Evolutionary conservation across 768 basidiomycete genomes (phyloP), one percentile per base, ranked within the genome.

Genomic region (Russula virescens): DNA sequence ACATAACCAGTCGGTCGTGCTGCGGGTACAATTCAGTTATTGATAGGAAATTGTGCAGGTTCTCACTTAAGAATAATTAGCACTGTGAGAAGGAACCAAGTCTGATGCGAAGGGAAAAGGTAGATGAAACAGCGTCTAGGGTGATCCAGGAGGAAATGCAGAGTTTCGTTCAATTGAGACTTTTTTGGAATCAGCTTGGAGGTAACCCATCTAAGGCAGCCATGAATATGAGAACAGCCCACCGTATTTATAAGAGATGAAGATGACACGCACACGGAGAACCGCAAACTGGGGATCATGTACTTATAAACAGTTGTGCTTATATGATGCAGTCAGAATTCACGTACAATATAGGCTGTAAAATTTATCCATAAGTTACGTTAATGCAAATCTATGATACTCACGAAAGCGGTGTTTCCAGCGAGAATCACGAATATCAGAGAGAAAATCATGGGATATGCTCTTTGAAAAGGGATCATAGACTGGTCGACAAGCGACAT

Each of bases 131-230:
- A 96, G 65, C 91, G 84, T 13, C 96, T 84, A 14, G 96, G 96
- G 71, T 98, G 96, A 69, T 98, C 94, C 10, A 99, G 81, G 9
- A 99, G 82, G 72, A 98, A 99, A 59, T 86, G 87, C 1, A 97
- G 77, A 0, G 93, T 92, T 74, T 95, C 92, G 51, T 84, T 76
- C 0, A 85, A 69, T 0, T 84, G 82, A 16, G 91, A 92, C 0
- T 73, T 69, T 2, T 68, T 69, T 6, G 85, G 83, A 23, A 88
- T 80, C 6, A 83, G 48, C 71, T 89, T 90, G 13, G 83, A 79
- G 42, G 88, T 68, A 5, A 73, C 73, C 93, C 93, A 98, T 61
- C 94, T 98, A 70, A 21, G 16, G 38, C 21, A 16, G 5, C 26
- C 43, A 23, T 48, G 7, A 48, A 49, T n/a, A n/a, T n/a, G n/a